A percentile compares a stretch with the other conserved stretches of the same genome.
These are phyloP conservation scores for Aspergillus sp. DNA, from an alignment of 2,329 filamentous ascomycete species.

Conservation along the genomic window DNA sequence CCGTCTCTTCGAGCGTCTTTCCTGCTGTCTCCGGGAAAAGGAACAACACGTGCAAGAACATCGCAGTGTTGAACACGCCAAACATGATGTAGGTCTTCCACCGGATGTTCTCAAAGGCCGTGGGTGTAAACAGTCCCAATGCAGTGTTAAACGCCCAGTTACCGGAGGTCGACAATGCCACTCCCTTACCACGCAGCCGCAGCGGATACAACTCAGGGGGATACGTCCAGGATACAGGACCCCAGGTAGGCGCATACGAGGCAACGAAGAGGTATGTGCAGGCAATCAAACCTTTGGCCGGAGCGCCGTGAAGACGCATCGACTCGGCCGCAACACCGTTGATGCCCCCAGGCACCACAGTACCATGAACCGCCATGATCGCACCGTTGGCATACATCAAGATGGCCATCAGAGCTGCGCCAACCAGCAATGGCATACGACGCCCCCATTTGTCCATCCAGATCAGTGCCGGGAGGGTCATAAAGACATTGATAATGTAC, in stretches of 20 bases:
- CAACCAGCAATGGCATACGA: conserved; percentile 66
- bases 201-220: conserved; percentile 55
- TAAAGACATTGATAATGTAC: conserved; percentile 77
- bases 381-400: conserved; percentile 48
- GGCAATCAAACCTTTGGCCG: conserved; percentile 66
- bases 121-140: conserved; percentile 51
- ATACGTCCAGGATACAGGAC: conserved; percentile 58
- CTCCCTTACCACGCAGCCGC: conserved; percentile 61
- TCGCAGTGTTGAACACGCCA: conserved; percentile 65
- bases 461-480: conserved; percentile 74
- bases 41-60: conserved; percentile 67
- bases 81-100: conserved; percentile 70
- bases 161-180: conserved; percentile 57
- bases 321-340: conserved; percentile 37
- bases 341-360: conserved; percentile 44
- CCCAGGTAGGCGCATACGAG: conserved; percentile 65
- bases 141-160: conserved; percentile 62
- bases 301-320: conserved; percentile 41
- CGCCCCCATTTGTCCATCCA: conserved; percentile 77
- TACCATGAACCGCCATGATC: conserved; percentile 41
- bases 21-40: conserved; percentile 68
- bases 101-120: conserved; percentile 52
- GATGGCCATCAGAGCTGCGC: conserved; percentile 63
- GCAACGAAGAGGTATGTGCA: conserved; percentile 66
- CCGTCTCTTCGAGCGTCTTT: conserved; percentile 74